These are phyloP conservation scores for Tilletia indica DNA, from an alignment of 1,284 basidiomycete species.

Conservation along the genomic window DNA sequence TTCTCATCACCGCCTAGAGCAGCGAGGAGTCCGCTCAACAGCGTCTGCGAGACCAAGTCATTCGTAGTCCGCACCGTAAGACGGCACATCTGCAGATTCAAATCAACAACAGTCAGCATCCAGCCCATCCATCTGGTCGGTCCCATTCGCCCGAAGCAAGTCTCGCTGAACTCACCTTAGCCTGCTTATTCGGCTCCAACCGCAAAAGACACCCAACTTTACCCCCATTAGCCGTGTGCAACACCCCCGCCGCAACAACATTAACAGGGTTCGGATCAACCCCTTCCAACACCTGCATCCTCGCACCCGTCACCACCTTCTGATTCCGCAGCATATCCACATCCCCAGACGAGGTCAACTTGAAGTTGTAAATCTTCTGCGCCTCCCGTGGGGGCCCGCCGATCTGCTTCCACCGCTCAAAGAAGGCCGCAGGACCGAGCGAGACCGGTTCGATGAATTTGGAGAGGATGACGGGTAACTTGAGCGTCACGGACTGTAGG, in stretches of 20 bases:
- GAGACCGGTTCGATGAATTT: slow-evolving; percentile 93
- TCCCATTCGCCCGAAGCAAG: background rate
- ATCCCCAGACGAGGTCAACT: slow-evolving; percentile 65
- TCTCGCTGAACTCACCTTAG: slow-evolving; percentile 69
- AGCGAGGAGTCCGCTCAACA: slow-evolving; percentile 59
- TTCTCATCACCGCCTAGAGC: slow-evolving; percentile 8
- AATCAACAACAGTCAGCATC: too few species aligned
- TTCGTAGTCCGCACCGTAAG: slow-evolving; percentile 93
- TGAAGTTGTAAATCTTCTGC: slow-evolving; percentile 80
- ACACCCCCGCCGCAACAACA: slow-evolving; percentile 84
- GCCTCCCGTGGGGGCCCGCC: slow-evolving; percentile 89
- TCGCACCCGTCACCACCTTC: slow-evolving; percentile 74
- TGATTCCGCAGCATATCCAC: slow-evolving; percentile 73
- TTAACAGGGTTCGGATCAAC: slow-evolving; percentile 68
- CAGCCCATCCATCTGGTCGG: too few species aligned
- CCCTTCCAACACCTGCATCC: slow-evolving; percentile 71
- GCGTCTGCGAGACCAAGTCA: slow-evolving; percentile 79
- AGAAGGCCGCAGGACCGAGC: slow-evolving; percentile 79
- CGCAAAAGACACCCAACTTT: slow-evolving; percentile 93
- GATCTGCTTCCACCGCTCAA: slow-evolving; percentile 96
- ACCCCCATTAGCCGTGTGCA: slow-evolving; percentile 80
- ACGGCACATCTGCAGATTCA: slow-evolving; percentile 71
- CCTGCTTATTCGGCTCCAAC: slow-evolving; percentile 89
- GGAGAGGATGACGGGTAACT: slow-evolving; percentile 79
- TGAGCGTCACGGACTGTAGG: slow-evolving; percentile 78